Evolutionary conservation across 148 eudicot species (phyloP).

Genomic region (Beta vulgaris): DNA sequence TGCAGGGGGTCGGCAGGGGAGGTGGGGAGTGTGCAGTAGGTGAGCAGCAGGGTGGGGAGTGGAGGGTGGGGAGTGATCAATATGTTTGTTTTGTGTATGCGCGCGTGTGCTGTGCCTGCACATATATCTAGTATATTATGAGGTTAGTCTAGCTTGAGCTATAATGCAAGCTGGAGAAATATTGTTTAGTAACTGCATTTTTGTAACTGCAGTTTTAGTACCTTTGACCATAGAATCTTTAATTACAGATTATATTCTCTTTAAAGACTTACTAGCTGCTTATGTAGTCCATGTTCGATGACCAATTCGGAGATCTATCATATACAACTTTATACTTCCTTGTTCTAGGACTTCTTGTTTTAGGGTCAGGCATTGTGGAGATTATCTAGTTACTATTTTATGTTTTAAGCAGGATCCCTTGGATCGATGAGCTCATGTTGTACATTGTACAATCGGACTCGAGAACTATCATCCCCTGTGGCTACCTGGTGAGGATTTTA

Average conservation of each 20-base stretch:
- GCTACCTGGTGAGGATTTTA: slow-evolving; percentile 64
- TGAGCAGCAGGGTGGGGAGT: too few species aligned
- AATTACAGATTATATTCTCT: background rate
- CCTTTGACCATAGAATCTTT: background rate
- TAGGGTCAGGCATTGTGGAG: background rate
- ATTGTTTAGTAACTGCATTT: background rate
- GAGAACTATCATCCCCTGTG: slow-evolving; percentile 39
- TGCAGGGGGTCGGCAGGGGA: too few species aligned
- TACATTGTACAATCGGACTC: slow-evolving; percentile 64
- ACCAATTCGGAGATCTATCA: background rate
- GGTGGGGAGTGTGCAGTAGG: too few species aligned
- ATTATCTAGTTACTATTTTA: slow-evolving; percentile 10
- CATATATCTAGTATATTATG: too few species aligned
- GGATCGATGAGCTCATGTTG: slow-evolving; percentile 85
- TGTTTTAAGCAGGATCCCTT: slow-evolving; percentile 59
- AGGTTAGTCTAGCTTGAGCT: background rate
- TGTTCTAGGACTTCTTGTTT: background rate
- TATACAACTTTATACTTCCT: background rate
- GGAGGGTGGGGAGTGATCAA: too few species aligned
- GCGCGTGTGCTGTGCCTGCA: too few species aligned
- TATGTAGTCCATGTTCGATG: background rate
- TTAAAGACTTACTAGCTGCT: background rate
- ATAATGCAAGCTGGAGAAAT: background rate
- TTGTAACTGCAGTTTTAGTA: background rate
- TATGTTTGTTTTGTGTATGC: too few species aligned